Evolutionary conservation across 129 eudicot genomes (phyloP), one percentile per base, ranked within the genome.

Genomic region (Tagetes erecta): DNA sequence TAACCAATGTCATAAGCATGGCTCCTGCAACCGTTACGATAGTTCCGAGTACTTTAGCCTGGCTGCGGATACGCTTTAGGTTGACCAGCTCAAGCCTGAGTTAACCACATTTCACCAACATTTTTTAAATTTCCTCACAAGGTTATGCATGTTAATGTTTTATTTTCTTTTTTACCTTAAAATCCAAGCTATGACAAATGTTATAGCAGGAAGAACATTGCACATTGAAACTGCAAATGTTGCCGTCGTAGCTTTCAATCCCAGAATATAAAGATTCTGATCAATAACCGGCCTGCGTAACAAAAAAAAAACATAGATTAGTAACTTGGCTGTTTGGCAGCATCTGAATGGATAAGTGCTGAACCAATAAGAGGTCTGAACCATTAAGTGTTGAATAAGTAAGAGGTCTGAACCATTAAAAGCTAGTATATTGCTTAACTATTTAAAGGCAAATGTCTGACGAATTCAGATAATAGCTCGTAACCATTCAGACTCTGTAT

Each of bases 181-280:
- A 50, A 84, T 75, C 76, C 82, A 90, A 9, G 99, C 99, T 84
- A 94, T 84, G 57, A 94, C 58, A 80, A 94, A 88, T 31, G 99
- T 94, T 49, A 94, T 86, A 80, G 99, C 99, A 3, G 99, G 97
- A 76, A 94, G 94, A 68, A 88, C 83, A 79, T 94, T 94, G 70
- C 86, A 80, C 96, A 90, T 85, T 10, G 99, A 91, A 36, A 89
- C 90, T 51, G 95, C 94, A 82, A 94, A 94, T 13, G 99, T 90
- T 50, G 99, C 99, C 53, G 99, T 86, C 30, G 99, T 94, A 79
- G 93, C 87, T 75, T 87, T 91, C 93, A 94, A 80, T 80, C 97
- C 99, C 75, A 83, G 58, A 76, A 86, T 82, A 66, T 86, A 91
- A 12, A 94, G 83, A 84, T 93, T 93, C 70, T 93, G 98, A 76